Conservation (phyloP, 225 moss, liverwort and hornwort species). For the Climacium dendroides region DNA sequence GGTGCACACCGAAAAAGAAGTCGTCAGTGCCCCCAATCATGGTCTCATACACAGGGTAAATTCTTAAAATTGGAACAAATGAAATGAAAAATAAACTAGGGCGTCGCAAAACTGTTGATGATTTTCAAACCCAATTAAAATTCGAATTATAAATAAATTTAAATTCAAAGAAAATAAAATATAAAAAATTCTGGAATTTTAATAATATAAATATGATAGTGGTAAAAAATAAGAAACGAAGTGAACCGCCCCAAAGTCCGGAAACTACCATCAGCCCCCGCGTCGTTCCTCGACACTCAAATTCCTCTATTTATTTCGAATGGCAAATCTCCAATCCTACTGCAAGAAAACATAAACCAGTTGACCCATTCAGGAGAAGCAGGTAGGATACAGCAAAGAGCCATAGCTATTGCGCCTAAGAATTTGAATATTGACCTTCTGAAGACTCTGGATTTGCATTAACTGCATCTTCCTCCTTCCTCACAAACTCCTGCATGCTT, state of each 20-base stretch:
- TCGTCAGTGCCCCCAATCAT: too few species aligned
- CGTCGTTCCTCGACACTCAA: not conserved
- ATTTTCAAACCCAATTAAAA: not conserved
- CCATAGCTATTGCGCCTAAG: slow-evolving; percentile 71
- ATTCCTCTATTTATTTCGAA: not conserved
- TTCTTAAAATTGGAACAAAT: not conserved
- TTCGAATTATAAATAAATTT: not conserved
- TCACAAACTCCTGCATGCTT: slow-evolving; percentile 61
- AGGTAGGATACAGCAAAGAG: slow-evolving; percentile 71
- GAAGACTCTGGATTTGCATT: slow-evolving; percentile 43
- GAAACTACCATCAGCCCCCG: not conserved
- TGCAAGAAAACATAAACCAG: not conserved
- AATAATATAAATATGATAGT: not conserved
- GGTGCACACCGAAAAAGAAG: not conserved
- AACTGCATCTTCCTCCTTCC: slow-evolving; percentile 57
- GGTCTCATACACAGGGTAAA: not conserved
- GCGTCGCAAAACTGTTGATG: not conserved
- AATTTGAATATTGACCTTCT: slow-evolving; percentile 44
- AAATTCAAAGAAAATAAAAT: not conserved
- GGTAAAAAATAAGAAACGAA: not conserved
- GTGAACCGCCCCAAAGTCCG: not conserved
- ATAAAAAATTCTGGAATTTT: not conserved
- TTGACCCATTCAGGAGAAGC: not conserved
- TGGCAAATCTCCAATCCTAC: not conserved
- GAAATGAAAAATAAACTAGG: not conserved